Conservation (phyloP, 768 basidiomycete species). For the Lentinula guzmanii region DNA sequence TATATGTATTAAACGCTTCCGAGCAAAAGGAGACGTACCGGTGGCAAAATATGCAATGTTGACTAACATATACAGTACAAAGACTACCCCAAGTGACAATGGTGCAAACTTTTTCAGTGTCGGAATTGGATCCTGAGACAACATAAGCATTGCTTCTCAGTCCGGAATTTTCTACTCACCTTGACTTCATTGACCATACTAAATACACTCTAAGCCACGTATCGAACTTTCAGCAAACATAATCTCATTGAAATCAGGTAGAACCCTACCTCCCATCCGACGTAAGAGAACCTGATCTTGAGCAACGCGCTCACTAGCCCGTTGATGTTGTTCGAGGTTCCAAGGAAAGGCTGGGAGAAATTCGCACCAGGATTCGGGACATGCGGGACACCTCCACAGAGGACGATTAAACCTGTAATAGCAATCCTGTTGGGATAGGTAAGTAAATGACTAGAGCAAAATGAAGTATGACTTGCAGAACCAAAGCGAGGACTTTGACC, state of each 20-base stretch:
- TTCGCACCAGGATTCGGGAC: background rate
- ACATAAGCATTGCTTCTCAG: constrained; percentile 56
- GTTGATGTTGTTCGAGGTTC: background rate
- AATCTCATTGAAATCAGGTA: constrained; percentile 4
- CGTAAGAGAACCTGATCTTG: constrained; percentile 23
- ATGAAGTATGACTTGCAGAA: constrained; percentile 16
- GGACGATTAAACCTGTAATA: constrained; percentile 40
- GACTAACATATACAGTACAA: constrained; percentile 51
- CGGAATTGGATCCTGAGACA: constrained; percentile 47
- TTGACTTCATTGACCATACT: background rate
- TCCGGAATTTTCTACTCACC: constrained; percentile 47
- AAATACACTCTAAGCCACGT: background rate
- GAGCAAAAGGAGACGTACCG: constrained; percentile 41
- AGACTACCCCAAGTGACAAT: constrained; percentile 47
- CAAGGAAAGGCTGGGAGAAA: background rate
- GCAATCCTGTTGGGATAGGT: constrained; percentile 22
- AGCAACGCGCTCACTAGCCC: constrained; percentile 17
- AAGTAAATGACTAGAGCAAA: background rate
- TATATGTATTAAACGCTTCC: background rate
- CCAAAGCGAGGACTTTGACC: constrained; percentile 46
- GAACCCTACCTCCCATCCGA: constrained; percentile 41
- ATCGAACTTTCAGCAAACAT: constrained; percentile 44
- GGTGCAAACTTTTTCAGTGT: constrained; percentile 65
- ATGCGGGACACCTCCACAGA: constrained; percentile 14
- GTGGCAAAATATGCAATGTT: constrained; percentile 64